Evolutionary conservation across 2,329 filamentous ascomycete genomes (phyloP), one percentile per base, ranked within the genome.

Genomic region (Phyllosticta paracitricarpa): DNA sequence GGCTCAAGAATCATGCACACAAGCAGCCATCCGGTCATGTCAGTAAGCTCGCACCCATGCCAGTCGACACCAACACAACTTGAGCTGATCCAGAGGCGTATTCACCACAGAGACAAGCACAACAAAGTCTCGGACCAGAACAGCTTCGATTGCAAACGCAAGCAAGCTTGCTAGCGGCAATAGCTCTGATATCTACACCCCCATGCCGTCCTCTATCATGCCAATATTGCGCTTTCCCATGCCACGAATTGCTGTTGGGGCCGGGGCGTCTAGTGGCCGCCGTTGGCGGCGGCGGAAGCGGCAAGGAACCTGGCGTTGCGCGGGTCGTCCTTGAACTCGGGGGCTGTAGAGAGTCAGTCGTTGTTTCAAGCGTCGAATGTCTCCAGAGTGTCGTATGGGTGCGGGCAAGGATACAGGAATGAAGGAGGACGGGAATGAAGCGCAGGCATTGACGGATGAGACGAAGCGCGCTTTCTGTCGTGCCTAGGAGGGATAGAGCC

Each of bases 241-340:
- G 5, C 40, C 30, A 19, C 25, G 19, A 25, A n/a, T 51, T 51
- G 33, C 53, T 26, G 56, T 26, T 52, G 30, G 30, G 55, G 17
- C 28, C 51, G 40, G 55, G 17, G 48, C 51, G 40, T 58, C 51
- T 62, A 62, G 54, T 62, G 60, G 52, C 55, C 59, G 52, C 66
- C 61, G 71, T 73, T 73, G 61, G 69, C 61, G 57, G 86, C n/a
- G 4, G 12, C 14, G 40, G 40, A 14, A 17, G 40, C 40, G 14
- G 40, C 40, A n/a, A 6, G 14, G 40, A 48, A 48, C 12, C n/a
- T 17, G 40, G 40, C 86, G 84, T 97, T 97, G 78, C 92, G 87
- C 68, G 92, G 91, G 79, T 97, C 93, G 82, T 96, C 95, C 87
- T 92, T 95, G 85, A 84, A 97, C 81, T 97, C 91, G 70, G 89